A percentile compares a stretch with the other conserved stretches of the same genome.
These are phyloP conservation scores for Microthyrium microscopicum DNA, from an alignment of 2,329 filamentous ascomycete species.

Conservation along the genomic window DNA sequence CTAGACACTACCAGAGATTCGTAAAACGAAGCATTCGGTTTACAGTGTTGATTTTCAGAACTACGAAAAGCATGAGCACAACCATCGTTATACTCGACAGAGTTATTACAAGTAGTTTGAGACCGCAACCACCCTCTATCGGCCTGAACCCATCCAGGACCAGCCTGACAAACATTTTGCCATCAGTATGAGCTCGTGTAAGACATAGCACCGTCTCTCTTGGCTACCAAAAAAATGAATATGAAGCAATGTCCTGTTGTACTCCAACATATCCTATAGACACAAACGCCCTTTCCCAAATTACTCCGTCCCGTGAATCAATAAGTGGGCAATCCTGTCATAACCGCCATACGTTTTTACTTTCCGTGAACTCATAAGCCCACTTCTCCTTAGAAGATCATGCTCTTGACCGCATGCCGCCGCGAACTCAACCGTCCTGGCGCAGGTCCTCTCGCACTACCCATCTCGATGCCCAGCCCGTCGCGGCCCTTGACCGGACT, in stretches of 20 bases:
- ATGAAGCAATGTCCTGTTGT: background rate
- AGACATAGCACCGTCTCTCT: too few relatives aligned
- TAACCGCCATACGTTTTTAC: background rate
- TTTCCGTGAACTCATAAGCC: background rate
- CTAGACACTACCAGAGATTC: too few relatives aligned
- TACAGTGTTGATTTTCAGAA: too few relatives aligned
- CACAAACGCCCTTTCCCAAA: constrained; percentile 1
- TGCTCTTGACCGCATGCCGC: constrained; percentile 7
- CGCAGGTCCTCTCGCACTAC: background rate
- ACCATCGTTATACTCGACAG: too few relatives aligned
- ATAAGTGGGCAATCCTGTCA: constrained; percentile 1
- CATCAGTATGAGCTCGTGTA: too few relatives aligned
- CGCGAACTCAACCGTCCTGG: background rate
- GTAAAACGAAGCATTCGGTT: too few relatives aligned
- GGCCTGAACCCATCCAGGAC: too few relatives aligned
- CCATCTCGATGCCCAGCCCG: background rate
- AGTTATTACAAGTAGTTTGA: too few relatives aligned
- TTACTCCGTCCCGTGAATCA: background rate
- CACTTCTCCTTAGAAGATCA: constrained; percentile 6
- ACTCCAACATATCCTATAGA: background rate
- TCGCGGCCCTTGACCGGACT: constrained; percentile 5
- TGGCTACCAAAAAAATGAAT: background rate
- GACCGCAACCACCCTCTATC: too few relatives aligned
- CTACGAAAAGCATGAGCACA: too few relatives aligned
- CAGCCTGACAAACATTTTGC: too few relatives aligned